A percentile compares a stretch with the other conserved stretches of the same genome.
phyloP scores from a whole-genome alignment of 2,329 filamentous ascomycete species.

The Botryosphaeria dothidea region DNA sequence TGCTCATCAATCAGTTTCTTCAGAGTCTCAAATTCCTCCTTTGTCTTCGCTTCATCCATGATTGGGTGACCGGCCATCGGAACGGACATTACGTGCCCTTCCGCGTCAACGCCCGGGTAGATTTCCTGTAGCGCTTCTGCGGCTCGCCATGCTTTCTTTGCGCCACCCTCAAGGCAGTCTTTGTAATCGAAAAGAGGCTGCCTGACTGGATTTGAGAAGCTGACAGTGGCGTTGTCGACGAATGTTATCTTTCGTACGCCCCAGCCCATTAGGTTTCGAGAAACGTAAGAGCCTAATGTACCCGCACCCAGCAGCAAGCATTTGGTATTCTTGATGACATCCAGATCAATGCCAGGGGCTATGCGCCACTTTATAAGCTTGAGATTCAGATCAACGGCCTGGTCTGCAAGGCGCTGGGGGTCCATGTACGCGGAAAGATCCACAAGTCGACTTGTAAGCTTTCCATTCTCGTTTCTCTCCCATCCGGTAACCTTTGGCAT shows the following conservation, averaged over 20 bases:
- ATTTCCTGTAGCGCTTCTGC: conserved; percentile 80
- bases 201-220: conserved; percentile 93
- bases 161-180: conserved; percentile 84
- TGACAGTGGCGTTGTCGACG: conserved; percentile 89
- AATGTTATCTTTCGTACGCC: conserved; percentile 94
- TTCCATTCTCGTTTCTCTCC: conserved; percentile 81
- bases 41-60: conserved; percentile 68
- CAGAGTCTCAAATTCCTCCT: conserved; percentile 73
- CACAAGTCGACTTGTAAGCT: conserved; percentile 74
- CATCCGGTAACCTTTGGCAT: conserved; percentile 94
- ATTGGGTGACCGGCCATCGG: conserved; percentile 96
- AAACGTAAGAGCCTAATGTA: conserved; percentile 91
- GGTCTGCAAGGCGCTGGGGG: conserved; percentile 80
- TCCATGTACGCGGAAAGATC: conserved; percentile 94
- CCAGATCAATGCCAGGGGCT: conserved; percentile 82
- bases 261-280: conserved; percentile 90
- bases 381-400: conserved; percentile 92
- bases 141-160: conserved; percentile 77
- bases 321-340: conserved; percentile 83
- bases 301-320: conserved; percentile 91
- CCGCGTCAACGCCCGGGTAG: conserved; percentile 83
- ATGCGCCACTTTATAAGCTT: conserved; percentile 99
- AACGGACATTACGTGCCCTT: conserved; percentile 79
- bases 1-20: conserved; percentile 76
- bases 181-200: conserved; percentile 90